Percentiles rank a stretch among this genome's conserved stretches.
Conservation (phyloP, 2,329 filamentous ascomycete genomes). For the Gyromitra esculenta region DNA sequence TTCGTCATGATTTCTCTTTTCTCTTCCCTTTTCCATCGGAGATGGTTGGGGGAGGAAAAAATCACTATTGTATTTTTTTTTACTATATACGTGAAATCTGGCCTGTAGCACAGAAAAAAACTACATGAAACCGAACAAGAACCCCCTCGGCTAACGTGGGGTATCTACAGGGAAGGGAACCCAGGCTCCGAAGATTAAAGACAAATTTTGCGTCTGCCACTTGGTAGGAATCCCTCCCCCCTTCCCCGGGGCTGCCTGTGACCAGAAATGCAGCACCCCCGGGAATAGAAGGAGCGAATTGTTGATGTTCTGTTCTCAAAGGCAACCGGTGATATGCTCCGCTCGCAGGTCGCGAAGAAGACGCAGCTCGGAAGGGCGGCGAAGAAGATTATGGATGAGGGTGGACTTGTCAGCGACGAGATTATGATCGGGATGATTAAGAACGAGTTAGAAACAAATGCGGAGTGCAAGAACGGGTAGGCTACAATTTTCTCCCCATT, state of each 20-base stretch:
- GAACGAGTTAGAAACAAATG: constrained; percentile 91
- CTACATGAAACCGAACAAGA: constrained; percentile 4
- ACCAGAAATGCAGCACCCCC: constrained; percentile 15
- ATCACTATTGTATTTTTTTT: too few relatives aligned
- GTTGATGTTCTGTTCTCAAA: constrained; percentile 61
- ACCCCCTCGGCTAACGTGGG: constrained; percentile 50
- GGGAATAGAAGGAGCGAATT: constrained; percentile 44
- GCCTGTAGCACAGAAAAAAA: constrained; percentile 16
- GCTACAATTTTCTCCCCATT: constrained; percentile 56
- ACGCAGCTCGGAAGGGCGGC: constrained; percentile 92
- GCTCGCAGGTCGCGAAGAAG: constrained; percentile 97
- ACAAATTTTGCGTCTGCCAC: constrained; percentile 97
- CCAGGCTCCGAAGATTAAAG: constrained; percentile 97
- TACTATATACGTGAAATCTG: constrained; percentile 37
- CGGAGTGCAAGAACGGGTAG: constrained; percentile 95
- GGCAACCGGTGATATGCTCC: constrained; percentile 99
- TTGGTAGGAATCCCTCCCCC: constrained; percentile 70
- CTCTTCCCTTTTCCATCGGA: not conserved
- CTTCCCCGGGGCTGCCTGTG: not conserved
- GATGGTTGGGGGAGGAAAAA: not conserved
- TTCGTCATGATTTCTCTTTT: constrained; percentile 61
- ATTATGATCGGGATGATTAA: constrained; percentile 99
- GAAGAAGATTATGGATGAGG: constrained; percentile 99
- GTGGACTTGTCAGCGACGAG: constrained; percentile 95
- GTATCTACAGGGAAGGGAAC: constrained; percentile 86